Evolutionary conservation across 805 yeast genomes (phyloP).

Genomic region (Metschnikowia noctiluminum): DNA sequence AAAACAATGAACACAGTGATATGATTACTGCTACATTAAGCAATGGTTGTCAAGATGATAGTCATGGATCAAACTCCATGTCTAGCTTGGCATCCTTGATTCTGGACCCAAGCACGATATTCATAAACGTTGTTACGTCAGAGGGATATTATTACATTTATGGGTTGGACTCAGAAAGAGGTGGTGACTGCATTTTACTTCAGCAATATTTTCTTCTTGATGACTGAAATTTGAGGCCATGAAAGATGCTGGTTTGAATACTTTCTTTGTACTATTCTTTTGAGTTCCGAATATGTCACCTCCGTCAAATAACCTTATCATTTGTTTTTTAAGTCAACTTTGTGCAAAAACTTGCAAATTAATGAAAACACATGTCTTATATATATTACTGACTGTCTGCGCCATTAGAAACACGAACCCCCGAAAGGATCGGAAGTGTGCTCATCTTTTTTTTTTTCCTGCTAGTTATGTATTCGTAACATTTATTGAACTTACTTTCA

Average conservation of each 20-base stretch:
- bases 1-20: slow-evolving; percentile 28
- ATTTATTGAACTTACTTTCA: no score
- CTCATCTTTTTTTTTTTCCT: no score
- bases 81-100: not conserved
- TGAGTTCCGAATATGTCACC: no score
- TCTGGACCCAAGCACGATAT: slow-evolving; percentile 22
- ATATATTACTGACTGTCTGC: no score
- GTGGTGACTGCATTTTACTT: slow-evolving; percentile 86
- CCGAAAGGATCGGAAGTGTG: no score
- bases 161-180: slow-evolving; percentile 78
- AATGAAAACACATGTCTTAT: no score
- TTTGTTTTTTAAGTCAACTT: not conserved
- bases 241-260: no score
- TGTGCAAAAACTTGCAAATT: not conserved
- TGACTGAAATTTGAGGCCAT: slow-evolving; percentile 5
- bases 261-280: no score
- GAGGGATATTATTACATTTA: slow-evolving; percentile 81
- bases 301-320: no score
- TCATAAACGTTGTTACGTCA: slow-evolving; percentile 70
- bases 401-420: no score
- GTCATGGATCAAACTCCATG: slow-evolving; percentile 1
- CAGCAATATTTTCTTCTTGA: slow-evolving; percentile 62
- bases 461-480: no score
- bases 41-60: slow-evolving; percentile 5
- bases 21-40: slow-evolving; percentile 21